These are phyloP conservation scores for Stereum hirsutum DNA, from an alignment of 1,284 basidiomycete genomes.

Conservation along the genomic window DNA sequence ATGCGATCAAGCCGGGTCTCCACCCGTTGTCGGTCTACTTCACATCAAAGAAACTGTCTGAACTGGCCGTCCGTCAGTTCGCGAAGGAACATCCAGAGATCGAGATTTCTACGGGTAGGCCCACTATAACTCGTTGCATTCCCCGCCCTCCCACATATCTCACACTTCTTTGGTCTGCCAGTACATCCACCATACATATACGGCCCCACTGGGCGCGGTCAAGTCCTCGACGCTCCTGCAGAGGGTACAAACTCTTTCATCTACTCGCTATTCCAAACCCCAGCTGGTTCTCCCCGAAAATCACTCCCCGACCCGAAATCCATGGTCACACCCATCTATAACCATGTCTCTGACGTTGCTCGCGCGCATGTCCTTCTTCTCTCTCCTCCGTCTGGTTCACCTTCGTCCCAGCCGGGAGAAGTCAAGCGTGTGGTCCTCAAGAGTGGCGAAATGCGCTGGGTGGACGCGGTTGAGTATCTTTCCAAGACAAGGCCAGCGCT, in stretches of 20 bases:
- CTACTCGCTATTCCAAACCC: conserved; percentile 2
- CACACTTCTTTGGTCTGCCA: neutral
- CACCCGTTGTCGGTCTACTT: conserved; percentile 8
- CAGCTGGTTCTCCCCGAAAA: no score
- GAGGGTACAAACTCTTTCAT: neutral
- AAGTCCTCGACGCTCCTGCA: neutral
- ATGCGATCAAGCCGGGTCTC: conserved; percentile 3
- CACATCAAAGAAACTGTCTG: conserved; percentile 15
- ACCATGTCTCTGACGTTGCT: conserved; percentile 2
- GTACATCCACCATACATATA: neutral
- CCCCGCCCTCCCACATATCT: no score
- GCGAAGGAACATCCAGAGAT: conserved; percentile 12
- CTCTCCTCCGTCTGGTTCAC: neutral
- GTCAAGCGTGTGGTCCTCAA: conserved; percentile 1
- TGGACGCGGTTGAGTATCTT: neutral
- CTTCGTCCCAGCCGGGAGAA: neutral
- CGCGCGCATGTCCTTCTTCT: conserved; percentile 5
- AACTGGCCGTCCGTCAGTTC: conserved; percentile 15
- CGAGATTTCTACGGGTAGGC: conserved; percentile 13
- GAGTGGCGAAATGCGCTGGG: neutral
- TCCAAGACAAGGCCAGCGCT: neutral
- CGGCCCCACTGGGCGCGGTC: neutral
- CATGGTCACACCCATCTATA: neutral
- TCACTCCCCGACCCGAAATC: neutral
- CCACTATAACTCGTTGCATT: neutral